These are phyloP conservation scores for Microdochium nivale DNA, from an alignment of 2,329 filamentous ascomycete species.

Conservation along the genomic window DNA sequence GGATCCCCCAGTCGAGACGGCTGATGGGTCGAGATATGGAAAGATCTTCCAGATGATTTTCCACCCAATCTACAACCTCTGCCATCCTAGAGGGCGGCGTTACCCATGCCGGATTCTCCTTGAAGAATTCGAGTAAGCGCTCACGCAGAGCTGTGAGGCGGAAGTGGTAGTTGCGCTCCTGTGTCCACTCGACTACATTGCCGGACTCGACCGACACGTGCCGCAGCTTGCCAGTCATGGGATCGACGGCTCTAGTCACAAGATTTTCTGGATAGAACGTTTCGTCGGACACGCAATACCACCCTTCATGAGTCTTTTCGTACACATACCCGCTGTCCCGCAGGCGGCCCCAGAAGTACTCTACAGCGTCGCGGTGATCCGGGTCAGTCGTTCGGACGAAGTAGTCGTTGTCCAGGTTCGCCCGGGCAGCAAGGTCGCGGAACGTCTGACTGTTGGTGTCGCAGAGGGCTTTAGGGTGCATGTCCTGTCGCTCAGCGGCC, in stretches of 20 bases:
- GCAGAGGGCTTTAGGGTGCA: constrained; percentile 77
- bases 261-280: constrained; percentile 80
- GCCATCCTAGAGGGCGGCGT: constrained; percentile 63
- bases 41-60: constrained; percentile 71
- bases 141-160: constrained; percentile 75
- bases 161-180: constrained; percentile 93
- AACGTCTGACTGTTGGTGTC: constrained; percentile 78
- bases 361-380: constrained; percentile 74
- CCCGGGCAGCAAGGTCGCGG: constrained; percentile 59
- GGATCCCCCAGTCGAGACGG: constrained; percentile 79
- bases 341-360: constrained; percentile 81
- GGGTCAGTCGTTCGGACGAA: constrained; percentile 89
- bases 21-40: constrained; percentile 78
- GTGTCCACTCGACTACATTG: constrained; percentile 89
- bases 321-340: constrained; percentile 73
- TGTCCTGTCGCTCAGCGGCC: constrained; percentile 63
- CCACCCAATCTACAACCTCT: constrained; percentile 71
- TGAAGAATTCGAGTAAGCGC: constrained; percentile 71
- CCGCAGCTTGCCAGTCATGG: constrained; percentile 72
- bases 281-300: constrained; percentile 96
- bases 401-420: constrained; percentile 67
- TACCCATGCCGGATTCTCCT: constrained; percentile 69
- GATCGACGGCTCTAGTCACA: constrained; percentile 67
- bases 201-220: constrained; percentile 82
- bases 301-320: constrained; percentile 78